phyloP scores from a whole-genome alignment of 192 early-diverging fungal genomes.

The Coemansia sp. region DNA sequence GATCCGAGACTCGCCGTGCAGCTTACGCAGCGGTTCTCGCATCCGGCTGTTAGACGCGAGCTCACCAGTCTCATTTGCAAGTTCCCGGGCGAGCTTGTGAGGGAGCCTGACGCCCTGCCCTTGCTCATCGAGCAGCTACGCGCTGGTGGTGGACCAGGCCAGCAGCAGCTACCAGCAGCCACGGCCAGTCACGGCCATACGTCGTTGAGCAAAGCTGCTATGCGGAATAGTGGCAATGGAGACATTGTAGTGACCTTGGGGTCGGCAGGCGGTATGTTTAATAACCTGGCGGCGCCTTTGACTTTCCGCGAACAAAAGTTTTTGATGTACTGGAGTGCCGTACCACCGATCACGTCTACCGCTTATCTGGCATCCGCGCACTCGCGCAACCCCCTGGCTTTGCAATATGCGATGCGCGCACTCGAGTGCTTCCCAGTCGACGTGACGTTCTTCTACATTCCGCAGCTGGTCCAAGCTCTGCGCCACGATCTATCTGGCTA shows the following conservation, averaged over 20 bases:
- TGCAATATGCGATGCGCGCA: constrained; percentile 93
- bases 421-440: constrained; percentile 91
- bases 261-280: constrained; percentile 35
- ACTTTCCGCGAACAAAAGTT: constrained; percentile 61
- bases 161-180: neutral
- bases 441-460: constrained; percentile 97
- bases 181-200: neutral
- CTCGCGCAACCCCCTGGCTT: constrained; percentile 80
- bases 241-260: neutral
- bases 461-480: constrained; percentile 96
- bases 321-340: constrained; percentile 86
- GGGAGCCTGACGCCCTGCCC: constrained; percentile 71
- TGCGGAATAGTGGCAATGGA: neutral
- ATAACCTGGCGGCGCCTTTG: constrained; percentile 20
- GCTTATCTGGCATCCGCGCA: constrained; percentile 73
- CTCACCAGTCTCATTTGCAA: constrained; percentile 64
- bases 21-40: constrained; percentile 72
- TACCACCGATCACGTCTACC: constrained; percentile 88
- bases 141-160: neutral
- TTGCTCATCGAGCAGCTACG: constrained; percentile 68
- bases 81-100: constrained; percentile 67
- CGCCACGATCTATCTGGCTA: constrained; percentile 88
- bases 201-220: neutral
- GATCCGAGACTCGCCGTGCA: constrained; percentile 83
- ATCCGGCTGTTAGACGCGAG: constrained; percentile 66